These are phyloP conservation scores for Cyphellophora europaea DNA, from an alignment of 2,329 filamentous ascomycete genomes.

Conservation along the genomic window DNA sequence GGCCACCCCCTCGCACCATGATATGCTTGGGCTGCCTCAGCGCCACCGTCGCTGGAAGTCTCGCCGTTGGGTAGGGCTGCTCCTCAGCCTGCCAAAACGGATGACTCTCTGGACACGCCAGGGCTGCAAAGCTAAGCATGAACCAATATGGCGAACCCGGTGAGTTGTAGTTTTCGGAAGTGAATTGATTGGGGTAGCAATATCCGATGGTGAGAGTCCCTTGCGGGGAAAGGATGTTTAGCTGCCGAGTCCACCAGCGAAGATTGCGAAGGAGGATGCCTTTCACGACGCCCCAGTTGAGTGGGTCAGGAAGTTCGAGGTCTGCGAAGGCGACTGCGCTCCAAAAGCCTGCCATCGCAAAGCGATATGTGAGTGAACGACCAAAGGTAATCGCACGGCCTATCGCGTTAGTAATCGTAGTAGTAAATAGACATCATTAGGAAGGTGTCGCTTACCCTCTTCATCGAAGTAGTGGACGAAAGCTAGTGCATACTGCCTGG, in stretches of 20 bases:
- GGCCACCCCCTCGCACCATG: slow-evolving; percentile 59
- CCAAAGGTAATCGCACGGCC: slow-evolving; percentile 66
- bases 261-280: slow-evolving; percentile 65
- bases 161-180: slow-evolving; percentile 78
- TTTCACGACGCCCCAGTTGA: slow-evolving; percentile 73
- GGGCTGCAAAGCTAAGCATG: slow-evolving; percentile 65
- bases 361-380: slow-evolving; percentile 70
- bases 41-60: slow-evolving; percentile 50
- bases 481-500: slow-evolving; percentile 57
- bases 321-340: slow-evolving; percentile 66
- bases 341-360: slow-evolving; percentile 80
- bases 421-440: background rate
- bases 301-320: slow-evolving; percentile 60
- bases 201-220: slow-evolving; percentile 70
- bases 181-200: slow-evolving; percentile 70
- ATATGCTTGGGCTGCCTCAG: slow-evolving; percentile 66
- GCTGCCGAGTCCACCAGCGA: slow-evolving; percentile 69
- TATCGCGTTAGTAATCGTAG: slow-evolving; percentile 4
- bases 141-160: slow-evolving; percentile 68
- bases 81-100: slow-evolving; percentile 67
- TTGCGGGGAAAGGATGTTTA: slow-evolving; percentile 63
- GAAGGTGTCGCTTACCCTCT: slow-evolving; percentile 36
- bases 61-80: slow-evolving; percentile 46
- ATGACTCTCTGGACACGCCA: slow-evolving; percentile 59
- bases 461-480: slow-evolving; percentile 69